Evolutionary conservation across 805 yeast genomes (phyloP), one percentile per base, ranked within the genome.

Genomic region (Trichomonascus vanleenenianus): DNA sequence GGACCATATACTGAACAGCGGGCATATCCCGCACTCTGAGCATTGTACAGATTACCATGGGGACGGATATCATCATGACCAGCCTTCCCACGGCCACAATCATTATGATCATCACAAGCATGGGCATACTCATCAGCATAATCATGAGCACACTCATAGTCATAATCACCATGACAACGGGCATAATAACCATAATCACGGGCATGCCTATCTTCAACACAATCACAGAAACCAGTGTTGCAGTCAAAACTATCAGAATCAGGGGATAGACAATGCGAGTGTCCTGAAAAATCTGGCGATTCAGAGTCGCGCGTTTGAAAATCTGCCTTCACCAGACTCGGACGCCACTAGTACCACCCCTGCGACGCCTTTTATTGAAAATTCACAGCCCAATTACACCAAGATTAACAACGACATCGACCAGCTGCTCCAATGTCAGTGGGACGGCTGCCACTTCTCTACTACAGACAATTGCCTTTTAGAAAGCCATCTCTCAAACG

Each of bases 381-480:
- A 22, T 4, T 22, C 27, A 22, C 27, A 22, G 27, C 27, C 27
- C 27, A 22, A 22, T 22, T 22, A 22, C 40, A 14, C 39, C 42
- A 3, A 44, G 46, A 22, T 22, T 22, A 22, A 22, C 8, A 22
- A 22, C 27, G 27, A 22, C 10, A 52, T 55, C 3, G 37, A 42
- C 12, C 50, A 46, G 18, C 35, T 40, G 8, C 45, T 52, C 11
- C 50, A 50, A 31, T 85, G 94, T 61, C 74, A 78, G 58, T 85
- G 94, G 94, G 78, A 77, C 41, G 69, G 75, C 46, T 85, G 95
- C 59, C 60, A 61, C 9, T 67, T 69, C 39, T 56, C 55, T 22
- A 66, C 74, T 38, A 62, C 66, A 27, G 67, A 66, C 30, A 51
- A 70, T 6, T 49, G 64, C 2, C 68, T 68, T 19, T 54, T 78